Base-by-base conservation (phyloP, 345 rosid genomes). In the Mangifera indica region DNA sequence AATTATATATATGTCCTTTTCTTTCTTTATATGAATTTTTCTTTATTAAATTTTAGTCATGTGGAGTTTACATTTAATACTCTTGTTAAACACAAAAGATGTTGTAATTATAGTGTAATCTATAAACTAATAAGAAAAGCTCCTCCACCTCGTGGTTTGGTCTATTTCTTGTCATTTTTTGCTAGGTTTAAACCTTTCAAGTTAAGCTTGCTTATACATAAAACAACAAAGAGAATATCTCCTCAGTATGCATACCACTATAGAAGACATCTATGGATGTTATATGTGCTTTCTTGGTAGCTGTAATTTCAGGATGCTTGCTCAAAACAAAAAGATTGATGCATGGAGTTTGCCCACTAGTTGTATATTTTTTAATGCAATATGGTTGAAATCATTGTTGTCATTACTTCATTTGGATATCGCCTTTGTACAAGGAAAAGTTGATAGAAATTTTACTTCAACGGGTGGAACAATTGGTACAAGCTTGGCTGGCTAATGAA, bases 361-460 rank as follows among this genome's bases (percentile, higher is more conserved):
- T 71, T 70, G 49, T 65, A 76, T 74, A 76, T 26, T 65, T 77
- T 69, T 77, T 37, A 60, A 34, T 67, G 46, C 57, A 18, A 37
- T 66, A 37, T 34, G 61, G 63, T 7, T 17, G 21, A 57, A 37
- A 48, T 76, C 20, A 57, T 71, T 15, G 60, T 63, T 67, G 54
- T 66, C 24, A 40, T 45, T 37, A 25, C 52, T 63, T 15, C 20
- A 69, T 60, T 62, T 67, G 21, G 69, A 29, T 71, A n/a, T 63
- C 59, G 25, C 12, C 72, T 24, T 1, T 40, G 44, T 13, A 8
- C 32, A 63, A 70, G 63, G 60, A 46, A 71, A 71, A 15, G 67
- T 66, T 63, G 72, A 58, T 72, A 63, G 67, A 71, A 79, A 21
- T 24, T 62, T 80, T 80, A n/a, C 63, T 71, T 32, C 58, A 75